phyloP scores from a whole-genome alignment of 2,329 filamentous ascomycete species.

The Ciborinia camelliae region DNA sequence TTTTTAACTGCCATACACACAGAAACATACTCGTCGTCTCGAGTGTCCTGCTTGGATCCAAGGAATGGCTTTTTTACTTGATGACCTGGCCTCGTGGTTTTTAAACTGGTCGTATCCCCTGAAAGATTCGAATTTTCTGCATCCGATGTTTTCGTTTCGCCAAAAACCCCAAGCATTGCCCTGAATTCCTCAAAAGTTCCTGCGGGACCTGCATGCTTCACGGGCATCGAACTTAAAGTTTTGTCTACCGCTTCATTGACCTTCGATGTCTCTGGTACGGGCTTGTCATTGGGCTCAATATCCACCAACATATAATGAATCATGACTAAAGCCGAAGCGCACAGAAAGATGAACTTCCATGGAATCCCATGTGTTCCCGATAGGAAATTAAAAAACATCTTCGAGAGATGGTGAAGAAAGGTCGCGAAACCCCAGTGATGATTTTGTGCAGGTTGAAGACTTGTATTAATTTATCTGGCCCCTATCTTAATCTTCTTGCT shows the following conservation, averaged over 20 bases:
- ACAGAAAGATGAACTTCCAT: conserved; percentile 17
- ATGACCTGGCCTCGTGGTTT: neutral
- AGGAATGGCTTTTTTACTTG: conserved; percentile 6
- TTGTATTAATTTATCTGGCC: neutral
- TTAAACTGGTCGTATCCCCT: neutral
- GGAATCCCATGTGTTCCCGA: conserved; percentile 9
- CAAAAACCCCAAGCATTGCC: conserved; percentile 12
- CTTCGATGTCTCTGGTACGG: neutral
- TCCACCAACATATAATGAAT: conserved; percentile 16
- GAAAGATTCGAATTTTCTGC: neutral
- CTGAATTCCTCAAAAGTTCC: conserved; percentile 21
- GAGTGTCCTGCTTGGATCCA: conserved; percentile 13
- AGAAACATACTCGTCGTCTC: conserved; percentile 29
- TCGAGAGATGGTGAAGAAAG: neutral
- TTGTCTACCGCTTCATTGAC: neutral
- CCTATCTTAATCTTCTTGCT: neutral
- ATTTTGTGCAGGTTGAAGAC: neutral
- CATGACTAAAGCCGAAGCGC: conserved; percentile 5
- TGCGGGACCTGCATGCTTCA: conserved; percentile 1
- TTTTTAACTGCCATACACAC: conserved; percentile 33
- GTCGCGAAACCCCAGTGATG: neutral
- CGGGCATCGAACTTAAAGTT: neutral
- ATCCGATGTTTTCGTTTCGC: neutral
- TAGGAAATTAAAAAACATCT: conserved; percentile 11
- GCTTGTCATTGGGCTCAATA: neutral